These are phyloP conservation scores for Tillandsia fasciculata DNA, from an alignment of 176 grass and related monocot species.

Conservation along the genomic window DNA sequence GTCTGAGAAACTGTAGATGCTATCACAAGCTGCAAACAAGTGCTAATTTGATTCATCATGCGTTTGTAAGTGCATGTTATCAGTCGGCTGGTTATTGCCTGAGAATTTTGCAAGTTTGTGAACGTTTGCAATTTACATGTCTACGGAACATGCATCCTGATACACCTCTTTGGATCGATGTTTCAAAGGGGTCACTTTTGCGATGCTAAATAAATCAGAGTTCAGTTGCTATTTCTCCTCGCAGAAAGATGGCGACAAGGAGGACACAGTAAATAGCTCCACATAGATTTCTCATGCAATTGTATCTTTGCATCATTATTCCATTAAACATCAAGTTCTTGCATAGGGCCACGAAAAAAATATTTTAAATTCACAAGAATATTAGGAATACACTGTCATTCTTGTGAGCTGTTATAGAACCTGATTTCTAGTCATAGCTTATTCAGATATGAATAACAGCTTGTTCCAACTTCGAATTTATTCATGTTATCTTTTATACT, in stretches of 20 bases:
- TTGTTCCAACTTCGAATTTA: neutral
- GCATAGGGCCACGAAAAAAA: too few relatives aligned
- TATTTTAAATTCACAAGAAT: neutral
- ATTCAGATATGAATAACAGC: neutral
- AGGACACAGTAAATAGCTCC: conserved; percentile 17
- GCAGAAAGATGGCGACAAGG: conserved; percentile 29
- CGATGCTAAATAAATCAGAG: conserved; percentile 56
- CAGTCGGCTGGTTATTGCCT: too few relatives aligned
- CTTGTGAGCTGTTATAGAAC: neutral
- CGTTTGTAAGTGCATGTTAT: too few relatives aligned
- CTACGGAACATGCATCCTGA: conserved; percentile 50
- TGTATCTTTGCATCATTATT: too few relatives aligned
- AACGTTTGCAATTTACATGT: neutral
- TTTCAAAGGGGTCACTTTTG: conserved; percentile 52
- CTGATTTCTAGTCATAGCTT: neutral
- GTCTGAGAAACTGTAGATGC: too few relatives aligned
- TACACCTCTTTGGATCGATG: conserved; percentile 58
- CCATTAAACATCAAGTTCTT: too few relatives aligned
- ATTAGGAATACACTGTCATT: neutral
- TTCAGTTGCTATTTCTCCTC: conserved; percentile 22
- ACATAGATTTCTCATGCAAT: conserved; percentile 26
- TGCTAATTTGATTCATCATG: too few relatives aligned
- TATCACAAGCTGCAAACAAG: too few relatives aligned
- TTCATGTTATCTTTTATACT: neutral
- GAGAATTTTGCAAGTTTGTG: too few relatives aligned